A percentile compares a stretch with the other conserved stretches of the same genome.
Conservation (phyloP, 1,284 basidiomycete genomes). For the Marasmius tenuissimus region DNA sequence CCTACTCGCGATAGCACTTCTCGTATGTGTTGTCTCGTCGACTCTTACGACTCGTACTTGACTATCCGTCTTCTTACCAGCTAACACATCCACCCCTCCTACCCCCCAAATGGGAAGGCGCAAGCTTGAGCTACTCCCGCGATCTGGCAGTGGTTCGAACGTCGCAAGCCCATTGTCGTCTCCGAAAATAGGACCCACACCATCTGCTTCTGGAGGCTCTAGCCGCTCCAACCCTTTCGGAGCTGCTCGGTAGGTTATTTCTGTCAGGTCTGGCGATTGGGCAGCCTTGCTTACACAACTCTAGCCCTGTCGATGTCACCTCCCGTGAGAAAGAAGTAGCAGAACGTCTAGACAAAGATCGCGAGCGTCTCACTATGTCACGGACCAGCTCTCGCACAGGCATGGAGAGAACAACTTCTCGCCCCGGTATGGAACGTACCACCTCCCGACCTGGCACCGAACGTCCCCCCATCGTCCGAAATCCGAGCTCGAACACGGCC, state of each 20-base stretch:
- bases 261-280: neutral
- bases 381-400: constrained; percentile 67
- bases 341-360: constrained; percentile 68
- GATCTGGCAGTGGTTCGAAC: constrained; percentile 61
- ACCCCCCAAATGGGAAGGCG: constrained; percentile 77
- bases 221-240: constrained; percentile 81
- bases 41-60: neutral
- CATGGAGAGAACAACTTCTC: constrained; percentile 49
- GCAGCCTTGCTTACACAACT: neutral
- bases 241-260: constrained; percentile 63
- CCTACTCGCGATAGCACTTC: constrained; percentile 53
- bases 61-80: constrained; percentile 33
- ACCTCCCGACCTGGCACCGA: constrained; percentile 64
- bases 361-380: constrained; percentile 67
- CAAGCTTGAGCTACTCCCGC: constrained; percentile 83
- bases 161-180: constrained; percentile 73
- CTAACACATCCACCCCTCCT: constrained; percentile 72
- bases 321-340: constrained; percentile 75
- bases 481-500: constrained; percentile 32
- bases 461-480: constrained; percentile 36
- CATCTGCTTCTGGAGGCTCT: constrained; percentile 40
- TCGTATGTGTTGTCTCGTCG: constrained; percentile 43
- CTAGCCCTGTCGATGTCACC: constrained; percentile 83
- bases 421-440: constrained; percentile 67
- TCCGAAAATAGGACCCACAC: constrained; percentile 61